These are phyloP conservation scores for Calocybe cyanea DNA, from an alignment of 768 basidiomycete genomes.

Conservation along the genomic window DNA sequence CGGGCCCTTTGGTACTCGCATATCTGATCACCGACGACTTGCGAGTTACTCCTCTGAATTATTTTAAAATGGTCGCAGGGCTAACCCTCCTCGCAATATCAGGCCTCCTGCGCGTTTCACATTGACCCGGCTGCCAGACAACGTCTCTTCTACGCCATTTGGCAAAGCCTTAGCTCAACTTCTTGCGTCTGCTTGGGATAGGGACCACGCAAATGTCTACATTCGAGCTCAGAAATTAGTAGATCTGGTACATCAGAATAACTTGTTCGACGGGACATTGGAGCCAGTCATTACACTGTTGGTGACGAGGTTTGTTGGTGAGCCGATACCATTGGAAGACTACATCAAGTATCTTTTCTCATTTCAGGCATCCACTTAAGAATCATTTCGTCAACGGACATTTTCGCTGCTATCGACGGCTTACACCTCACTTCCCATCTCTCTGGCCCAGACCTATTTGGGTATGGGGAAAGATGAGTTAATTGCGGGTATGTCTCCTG, in stretches of 20 bases:
- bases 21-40: slow-evolving; percentile 63
- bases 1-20: slow-evolving; percentile 58
- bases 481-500: slow-evolving; percentile 28
- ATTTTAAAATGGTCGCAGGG: not conserved
- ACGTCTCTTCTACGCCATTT: slow-evolving; percentile 39
- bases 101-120: slow-evolving; percentile 62
- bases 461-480: slow-evolving; percentile 41
- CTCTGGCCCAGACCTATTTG: slow-evolving; percentile 55
- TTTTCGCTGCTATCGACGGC: slow-evolving; percentile 55
- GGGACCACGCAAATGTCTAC: slow-evolving; percentile 56
- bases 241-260: slow-evolving; percentile 36
- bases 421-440: slow-evolving; percentile 57
- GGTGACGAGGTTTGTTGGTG: slow-evolving; percentile 50
- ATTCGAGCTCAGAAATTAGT: slow-evolving; percentile 39
- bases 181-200: slow-evolving; percentile 46
- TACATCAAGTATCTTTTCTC: not conserved
- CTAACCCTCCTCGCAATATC: not conserved
- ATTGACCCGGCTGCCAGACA: slow-evolving; percentile 51
- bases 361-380: slow-evolving; percentile 28
- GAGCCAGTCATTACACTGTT: slow-evolving; percentile 41
- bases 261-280: slow-evolving; percentile 44
- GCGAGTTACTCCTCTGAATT: slow-evolving; percentile 32
- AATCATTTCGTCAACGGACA: slow-evolving; percentile 54
- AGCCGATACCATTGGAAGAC: slow-evolving; percentile 20
- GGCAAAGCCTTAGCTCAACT: slow-evolving; percentile 44